Base-by-base conservation (phyloP, 2,329 filamentous ascomycete species). In the Colletotrichum lini region DNA sequence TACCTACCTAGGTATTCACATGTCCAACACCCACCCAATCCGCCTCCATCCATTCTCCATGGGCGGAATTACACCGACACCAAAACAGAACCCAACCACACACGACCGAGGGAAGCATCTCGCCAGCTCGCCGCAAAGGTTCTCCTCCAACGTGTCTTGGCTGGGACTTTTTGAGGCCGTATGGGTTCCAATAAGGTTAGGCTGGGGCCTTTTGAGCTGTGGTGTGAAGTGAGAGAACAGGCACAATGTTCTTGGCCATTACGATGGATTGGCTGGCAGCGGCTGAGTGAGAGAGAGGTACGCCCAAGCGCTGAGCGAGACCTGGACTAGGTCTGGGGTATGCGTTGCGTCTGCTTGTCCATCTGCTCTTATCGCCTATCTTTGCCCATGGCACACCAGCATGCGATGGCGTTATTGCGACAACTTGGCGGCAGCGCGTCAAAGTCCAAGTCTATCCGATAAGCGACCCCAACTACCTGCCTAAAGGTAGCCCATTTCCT, bases 111-210 rank as follows among this genome's bases (percentile, higher is more conserved):
- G 5, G 21, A 30, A 15, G 30, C 16, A n/a, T 7, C 44, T 35
- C 16, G n/a, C 21, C 23, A 38, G 63, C 21, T 35, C 15, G 30
- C 62, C 50, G 35, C 45, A 66, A 58, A 66, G 26, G 53, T 66
- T 70, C 67, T 16, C 45, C 35, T 16, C 13, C 18, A 26, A 47
- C 53, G 5, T 21, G 47, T 45, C 67, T 66, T 70, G 67, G 67
- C 62, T 50, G 57, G 54, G 40, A 38, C 54, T 50, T 70, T 69
- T 66, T 70, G 54, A 53, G 23, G 18, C 40, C 40, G 54, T 50
- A 30, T 54, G 35, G 30, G 35, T 49, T 60, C 45, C 9, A 66
- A 42, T 23, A n/a, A 42, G 59, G 47, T 30, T 18, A 56, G 45
- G 8, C 35, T 4, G n/a, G 45, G 59, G 45, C 59, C 45, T 61